Evolutionary conservation across 305 asterid genomes (phyloP).

Genomic region (Solanum hybrid): DNA sequence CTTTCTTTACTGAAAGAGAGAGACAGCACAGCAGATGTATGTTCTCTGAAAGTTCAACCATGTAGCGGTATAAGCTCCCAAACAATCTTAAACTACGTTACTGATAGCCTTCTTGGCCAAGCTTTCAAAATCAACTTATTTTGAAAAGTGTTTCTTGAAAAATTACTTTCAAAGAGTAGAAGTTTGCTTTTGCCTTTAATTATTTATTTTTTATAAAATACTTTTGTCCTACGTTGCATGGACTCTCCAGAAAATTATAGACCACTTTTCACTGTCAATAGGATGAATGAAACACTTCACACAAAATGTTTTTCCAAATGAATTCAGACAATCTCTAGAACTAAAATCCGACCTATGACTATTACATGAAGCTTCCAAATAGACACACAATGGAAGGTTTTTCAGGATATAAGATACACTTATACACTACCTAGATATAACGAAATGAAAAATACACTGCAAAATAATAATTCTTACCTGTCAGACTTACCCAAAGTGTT

Average conservation of each 20-base stretch:
- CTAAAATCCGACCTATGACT: neutral
- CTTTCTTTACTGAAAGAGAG: conserved; percentile 50
- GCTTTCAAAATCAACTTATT: neutral
- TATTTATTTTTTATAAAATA: too few species aligned
- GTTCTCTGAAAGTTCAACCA: conserved; percentile 45
- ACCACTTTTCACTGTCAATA: neutral
- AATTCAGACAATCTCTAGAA: neutral
- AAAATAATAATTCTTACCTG: conserved; percentile 28
- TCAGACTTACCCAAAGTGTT: conserved; percentile 43
- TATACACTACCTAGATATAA: neutral
- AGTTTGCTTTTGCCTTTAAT: too few species aligned
- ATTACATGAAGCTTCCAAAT: neutral
- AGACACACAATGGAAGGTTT: neutral
- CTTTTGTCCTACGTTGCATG: too few species aligned
- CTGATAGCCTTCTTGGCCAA: neutral
- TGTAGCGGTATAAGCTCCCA: neutral
- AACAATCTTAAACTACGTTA: neutral
- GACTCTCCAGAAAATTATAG: neutral
- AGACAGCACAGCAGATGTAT: conserved; percentile 80
- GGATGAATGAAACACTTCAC: neutral
- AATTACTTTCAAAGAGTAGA: neutral
- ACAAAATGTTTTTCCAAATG: neutral
- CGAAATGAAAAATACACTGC: neutral
- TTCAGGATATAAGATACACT: neutral
- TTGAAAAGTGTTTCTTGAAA: neutral